Evolutionary conservation across 305 asterid species (phyloP).

Genomic region (Fraxinus dipetala): DNA sequence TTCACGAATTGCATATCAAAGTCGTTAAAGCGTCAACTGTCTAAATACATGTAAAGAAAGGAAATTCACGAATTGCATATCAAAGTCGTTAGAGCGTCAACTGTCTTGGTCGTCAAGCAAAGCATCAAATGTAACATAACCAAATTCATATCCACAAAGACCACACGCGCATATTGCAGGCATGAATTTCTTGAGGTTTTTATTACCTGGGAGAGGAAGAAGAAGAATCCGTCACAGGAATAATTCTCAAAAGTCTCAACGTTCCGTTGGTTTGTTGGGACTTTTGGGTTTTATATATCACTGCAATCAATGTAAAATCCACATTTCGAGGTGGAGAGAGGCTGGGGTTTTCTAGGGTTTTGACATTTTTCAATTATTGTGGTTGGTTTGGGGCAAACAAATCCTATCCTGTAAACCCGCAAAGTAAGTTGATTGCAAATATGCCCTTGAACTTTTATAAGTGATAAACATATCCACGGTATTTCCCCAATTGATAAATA

Average conservation of each 20-base stretch:
- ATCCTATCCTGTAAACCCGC: constrained; percentile 23
- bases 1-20: too few species aligned
- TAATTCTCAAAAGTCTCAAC: constrained; percentile 18
- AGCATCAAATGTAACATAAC: constrained; percentile 33
- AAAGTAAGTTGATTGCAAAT: background rate
- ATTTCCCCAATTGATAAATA: background rate
- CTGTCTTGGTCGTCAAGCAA: constrained; percentile 44
- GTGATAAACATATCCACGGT: background rate
- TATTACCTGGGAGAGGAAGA: constrained; percentile 23
- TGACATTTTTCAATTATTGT: constrained; percentile 21
- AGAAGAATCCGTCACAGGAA: background rate
- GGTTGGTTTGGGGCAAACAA: constrained; percentile 21
- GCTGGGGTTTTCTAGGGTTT: constrained; percentile 45
- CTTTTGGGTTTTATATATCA: background rate
- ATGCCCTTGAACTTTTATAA: constrained; percentile 16
- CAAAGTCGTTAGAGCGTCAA: background rate
- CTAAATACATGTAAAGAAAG: background rate
- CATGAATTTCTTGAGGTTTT: background rate
- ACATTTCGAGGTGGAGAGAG: constrained; percentile 24
- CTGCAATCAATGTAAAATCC: constrained; percentile 15
- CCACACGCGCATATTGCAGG: background rate
- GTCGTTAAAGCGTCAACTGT: too few species aligned
- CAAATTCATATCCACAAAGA: background rate
- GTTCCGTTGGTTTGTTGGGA: constrained; percentile 10
- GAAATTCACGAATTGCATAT: too few species aligned